phyloP scores from a whole-genome alignment of 2,329 filamentous ascomycete genomes.

The Ascomycota sp. region DNA sequence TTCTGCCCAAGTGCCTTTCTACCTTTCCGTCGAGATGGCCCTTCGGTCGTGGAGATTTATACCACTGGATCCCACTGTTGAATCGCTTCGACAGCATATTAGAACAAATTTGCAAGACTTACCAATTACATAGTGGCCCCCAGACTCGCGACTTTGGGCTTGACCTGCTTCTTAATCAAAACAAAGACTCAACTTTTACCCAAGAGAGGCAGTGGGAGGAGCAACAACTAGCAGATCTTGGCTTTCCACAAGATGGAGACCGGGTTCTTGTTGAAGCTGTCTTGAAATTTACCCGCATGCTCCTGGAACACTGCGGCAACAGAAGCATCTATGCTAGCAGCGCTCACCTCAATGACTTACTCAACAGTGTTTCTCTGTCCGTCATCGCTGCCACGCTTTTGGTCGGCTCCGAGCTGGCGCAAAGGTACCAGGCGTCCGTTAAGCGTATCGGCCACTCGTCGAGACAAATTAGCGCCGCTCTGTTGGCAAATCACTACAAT shows the following conservation, averaged over 20 bases:
- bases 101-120: slow-evolving; percentile 58
- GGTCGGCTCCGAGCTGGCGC: slow-evolving; percentile 65
- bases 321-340: slow-evolving; percentile 91
- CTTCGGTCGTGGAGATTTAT: slow-evolving; percentile 82
- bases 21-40: slow-evolving; percentile 80
- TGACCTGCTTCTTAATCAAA: slow-evolving; percentile 37
- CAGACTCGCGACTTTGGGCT: slow-evolving; percentile 56
- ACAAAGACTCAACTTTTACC: slow-evolving; percentile 26
- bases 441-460: slow-evolving; percentile 47
- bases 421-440: slow-evolving; percentile 77
- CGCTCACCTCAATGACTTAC: slow-evolving; percentile 62
- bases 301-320: slow-evolving; percentile 90
- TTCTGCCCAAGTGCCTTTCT: slow-evolving; percentile 53
- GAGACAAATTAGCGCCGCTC: slow-evolving; percentile 43
- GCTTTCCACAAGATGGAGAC: slow-evolving; percentile 56
- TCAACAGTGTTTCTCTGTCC: slow-evolving; percentile 66
- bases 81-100: slow-evolving; percentile 85
- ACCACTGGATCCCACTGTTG: slow-evolving; percentile 89
- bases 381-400: slow-evolving; percentile 60
- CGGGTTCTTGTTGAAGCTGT: slow-evolving; percentile 56
- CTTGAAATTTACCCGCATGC: slow-evolving; percentile 63
- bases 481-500: slow-evolving; percentile 69
- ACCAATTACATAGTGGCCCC: slow-evolving; percentile 57
- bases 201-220: slow-evolving; percentile 22
- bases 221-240: slow-evolving; percentile 30